These are phyloP conservation scores for Lipomyces orientalis DNA, from an alignment of 805 yeast species.

Conservation along the genomic window DNA sequence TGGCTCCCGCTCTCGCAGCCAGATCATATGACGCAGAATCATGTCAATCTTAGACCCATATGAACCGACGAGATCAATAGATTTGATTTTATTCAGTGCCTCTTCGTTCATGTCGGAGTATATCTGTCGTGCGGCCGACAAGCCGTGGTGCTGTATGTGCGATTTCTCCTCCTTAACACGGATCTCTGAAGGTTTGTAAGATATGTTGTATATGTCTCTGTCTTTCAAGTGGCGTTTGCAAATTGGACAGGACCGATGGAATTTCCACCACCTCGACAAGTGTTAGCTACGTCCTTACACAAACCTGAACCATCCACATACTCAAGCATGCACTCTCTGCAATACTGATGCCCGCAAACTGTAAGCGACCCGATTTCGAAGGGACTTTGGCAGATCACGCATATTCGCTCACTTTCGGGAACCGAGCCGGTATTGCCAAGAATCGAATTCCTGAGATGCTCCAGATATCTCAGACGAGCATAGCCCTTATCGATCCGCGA, in stretches of 20 bases:
- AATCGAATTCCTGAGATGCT: slow-evolving; percentile 48
- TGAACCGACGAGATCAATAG: slow-evolving; percentile 50
- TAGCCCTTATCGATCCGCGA: slow-evolving; percentile 44
- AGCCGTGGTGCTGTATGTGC: slow-evolving; percentile 30
- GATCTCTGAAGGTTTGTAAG: slow-evolving; percentile 55
- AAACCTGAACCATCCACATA: slow-evolving; percentile 12
- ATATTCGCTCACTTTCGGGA: slow-evolving; percentile 54
- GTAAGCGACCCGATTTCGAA: slow-evolving; percentile 80
- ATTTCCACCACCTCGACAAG: slow-evolving; percentile 60
- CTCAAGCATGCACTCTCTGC: slow-evolving; percentile 74
- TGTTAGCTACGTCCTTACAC: background rate
- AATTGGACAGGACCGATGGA: slow-evolving; percentile 71
- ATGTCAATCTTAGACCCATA: slow-evolving; percentile 89
- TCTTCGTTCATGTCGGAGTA: slow-evolving; percentile 40
- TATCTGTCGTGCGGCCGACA: slow-evolving; percentile 32
- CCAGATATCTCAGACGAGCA: slow-evolving; percentile 56
- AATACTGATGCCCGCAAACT: slow-evolving; percentile 90
- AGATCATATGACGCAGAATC: slow-evolving; percentile 73
- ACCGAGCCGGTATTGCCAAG: slow-evolving; percentile 38
- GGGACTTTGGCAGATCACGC: slow-evolving; percentile 77
- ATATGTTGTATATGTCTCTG: slow-evolving; percentile 70
- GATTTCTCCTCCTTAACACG: slow-evolving; percentile 45
- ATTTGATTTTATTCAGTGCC: slow-evolving; percentile 48
- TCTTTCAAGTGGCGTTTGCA: slow-evolving; percentile 64
- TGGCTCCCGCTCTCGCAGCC: slow-evolving; percentile 62